Evolutionary conservation across 1,139 yeast species (phyloP).

Genomic region (Taphrina populina): DNA sequence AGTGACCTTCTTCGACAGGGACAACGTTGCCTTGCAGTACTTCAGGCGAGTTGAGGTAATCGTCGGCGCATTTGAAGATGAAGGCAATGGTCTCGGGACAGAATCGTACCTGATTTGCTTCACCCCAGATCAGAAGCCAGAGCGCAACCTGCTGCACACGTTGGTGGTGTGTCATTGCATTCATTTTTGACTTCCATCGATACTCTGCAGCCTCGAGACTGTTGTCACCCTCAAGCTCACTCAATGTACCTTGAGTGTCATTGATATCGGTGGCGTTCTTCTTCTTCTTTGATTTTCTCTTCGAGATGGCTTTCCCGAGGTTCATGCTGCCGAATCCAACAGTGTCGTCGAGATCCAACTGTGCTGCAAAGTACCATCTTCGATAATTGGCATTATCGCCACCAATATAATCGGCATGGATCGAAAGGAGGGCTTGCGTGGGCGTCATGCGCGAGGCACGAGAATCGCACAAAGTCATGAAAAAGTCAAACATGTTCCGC

Average conservation of each 20-base stretch:
- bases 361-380: constrained; percentile 96
- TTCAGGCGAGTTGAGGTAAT: constrained; percentile 80
- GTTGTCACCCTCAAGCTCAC: constrained; percentile 85
- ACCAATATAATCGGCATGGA: constrained; percentile 97
- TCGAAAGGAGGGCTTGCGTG: constrained; percentile 82
- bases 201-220: constrained; percentile 75
- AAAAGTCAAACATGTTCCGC: constrained; percentile 95
- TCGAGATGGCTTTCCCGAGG: constrained; percentile 52
- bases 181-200: constrained; percentile 81
- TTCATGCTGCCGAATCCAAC: constrained; percentile 77
- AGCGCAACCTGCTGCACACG: constrained; percentile 88
- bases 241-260: constrained; percentile 50
- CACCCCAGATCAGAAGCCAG: constrained; percentile 94
- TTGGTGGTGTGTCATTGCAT: constrained; percentile 64
- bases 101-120: constrained; percentile 95
- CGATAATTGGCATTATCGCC: constrained; percentile 88
- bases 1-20: constrained; percentile 73
- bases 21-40: constrained; percentile 74
- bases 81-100: constrained; percentile 90
- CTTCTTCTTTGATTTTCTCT: constrained; percentile 49
- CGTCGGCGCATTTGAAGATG: constrained; percentile 89
- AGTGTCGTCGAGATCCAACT: constrained; percentile 78
- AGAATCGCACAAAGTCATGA: constrained; percentile 90
- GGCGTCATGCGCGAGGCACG: constrained; percentile 97
- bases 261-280: constrained; percentile 52